Percentiles rank a stretch among this genome's conserved stretches.
These are phyloP conservation scores for Santalum album DNA, from an alignment of 164 flowering plant species.

Conservation along the genomic window DNA sequence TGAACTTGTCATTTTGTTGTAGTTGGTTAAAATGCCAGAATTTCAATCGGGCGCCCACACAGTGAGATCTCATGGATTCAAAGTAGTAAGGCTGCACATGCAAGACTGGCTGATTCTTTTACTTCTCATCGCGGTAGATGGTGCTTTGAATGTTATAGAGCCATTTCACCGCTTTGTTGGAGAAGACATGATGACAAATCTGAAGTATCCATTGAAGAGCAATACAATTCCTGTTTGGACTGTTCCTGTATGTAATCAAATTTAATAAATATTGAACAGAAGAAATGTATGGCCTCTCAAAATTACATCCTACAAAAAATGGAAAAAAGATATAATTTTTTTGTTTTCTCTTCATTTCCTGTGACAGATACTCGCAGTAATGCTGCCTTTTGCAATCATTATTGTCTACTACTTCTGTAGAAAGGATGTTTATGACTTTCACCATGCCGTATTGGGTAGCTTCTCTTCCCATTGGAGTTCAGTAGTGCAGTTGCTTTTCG, in stretches of 20 bases:
- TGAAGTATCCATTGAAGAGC: not conserved
- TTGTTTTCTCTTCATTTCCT: not conserved
- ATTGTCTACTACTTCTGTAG: not conserved
- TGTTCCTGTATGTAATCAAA: not conserved
- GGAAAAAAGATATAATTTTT: not conserved
- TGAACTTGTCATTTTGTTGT: not conserved
- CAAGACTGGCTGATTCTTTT: not conserved
- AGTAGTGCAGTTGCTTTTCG: not conserved
- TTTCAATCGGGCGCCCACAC: not conserved
- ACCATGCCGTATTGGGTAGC: conserved; percentile 3
- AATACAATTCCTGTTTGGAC: not conserved
- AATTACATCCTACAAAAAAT: too few species aligned
- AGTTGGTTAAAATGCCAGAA: not conserved
- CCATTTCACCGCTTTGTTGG: conserved; percentile 1
- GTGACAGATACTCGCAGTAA: not conserved
- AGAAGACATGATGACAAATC: conserved; percentile 1
- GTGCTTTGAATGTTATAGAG: not conserved
- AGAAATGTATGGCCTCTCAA: too few species aligned
- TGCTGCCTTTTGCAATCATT: conserved; percentile 2
- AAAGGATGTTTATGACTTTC: conserved; percentile 1
- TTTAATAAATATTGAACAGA: too few species aligned
- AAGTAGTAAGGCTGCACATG: not conserved
- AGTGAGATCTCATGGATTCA: not conserved
- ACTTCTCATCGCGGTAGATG: not conserved
- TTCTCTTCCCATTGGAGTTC: not conserved